A percentile compares a stretch with the other conserved stretches of the same genome.
Conservation (phyloP, 441 rosid genomes). For the Metrosideros polymorpha region DNA sequence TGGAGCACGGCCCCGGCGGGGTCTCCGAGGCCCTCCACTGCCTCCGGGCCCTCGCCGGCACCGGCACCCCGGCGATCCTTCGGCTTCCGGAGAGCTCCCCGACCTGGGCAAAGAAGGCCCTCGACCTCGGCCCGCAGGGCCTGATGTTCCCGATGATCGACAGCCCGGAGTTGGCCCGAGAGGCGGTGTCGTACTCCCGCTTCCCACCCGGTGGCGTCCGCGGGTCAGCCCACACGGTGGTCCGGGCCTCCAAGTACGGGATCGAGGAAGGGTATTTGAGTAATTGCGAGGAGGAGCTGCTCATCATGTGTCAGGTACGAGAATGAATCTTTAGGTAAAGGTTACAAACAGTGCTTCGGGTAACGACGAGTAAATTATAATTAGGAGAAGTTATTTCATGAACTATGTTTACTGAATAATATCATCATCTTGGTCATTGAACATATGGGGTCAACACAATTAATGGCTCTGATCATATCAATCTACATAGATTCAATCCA, state of each 20-base stretch:
- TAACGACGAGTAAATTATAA: too few relatives aligned
- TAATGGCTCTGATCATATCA: too few relatives aligned
- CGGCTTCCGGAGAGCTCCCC: constrained; percentile 66
- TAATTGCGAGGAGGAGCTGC: constrained; percentile 53
- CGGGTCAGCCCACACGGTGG: constrained; percentile 82
- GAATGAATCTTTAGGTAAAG: not conserved
- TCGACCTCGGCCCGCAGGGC: constrained; percentile 89
- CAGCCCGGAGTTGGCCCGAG: constrained; percentile 38
- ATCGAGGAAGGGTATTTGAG: constrained; percentile 71
- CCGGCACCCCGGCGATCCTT: constrained; percentile 54
- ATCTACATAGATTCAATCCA: not conserved
- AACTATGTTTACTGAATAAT: too few relatives aligned
- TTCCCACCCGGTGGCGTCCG: constrained; percentile 78
- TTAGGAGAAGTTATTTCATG: too few relatives aligned
- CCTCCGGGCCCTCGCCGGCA: constrained; percentile 51
- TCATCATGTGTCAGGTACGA: constrained; percentile 66
- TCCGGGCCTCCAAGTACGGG: constrained; percentile 74
- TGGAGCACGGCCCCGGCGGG: constrained; percentile 96
- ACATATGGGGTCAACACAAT: not conserved
- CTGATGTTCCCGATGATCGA: constrained; percentile 95
- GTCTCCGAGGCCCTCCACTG: constrained; percentile 58
- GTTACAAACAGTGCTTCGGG: not conserved
- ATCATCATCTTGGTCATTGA: too few relatives aligned
- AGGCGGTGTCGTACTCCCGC: constrained; percentile 78
- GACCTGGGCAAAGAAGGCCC: constrained; percentile 77